Evolutionary conservation across 129 eudicot species (phyloP).

Genomic region (Heracleum sosnowskyi): DNA sequence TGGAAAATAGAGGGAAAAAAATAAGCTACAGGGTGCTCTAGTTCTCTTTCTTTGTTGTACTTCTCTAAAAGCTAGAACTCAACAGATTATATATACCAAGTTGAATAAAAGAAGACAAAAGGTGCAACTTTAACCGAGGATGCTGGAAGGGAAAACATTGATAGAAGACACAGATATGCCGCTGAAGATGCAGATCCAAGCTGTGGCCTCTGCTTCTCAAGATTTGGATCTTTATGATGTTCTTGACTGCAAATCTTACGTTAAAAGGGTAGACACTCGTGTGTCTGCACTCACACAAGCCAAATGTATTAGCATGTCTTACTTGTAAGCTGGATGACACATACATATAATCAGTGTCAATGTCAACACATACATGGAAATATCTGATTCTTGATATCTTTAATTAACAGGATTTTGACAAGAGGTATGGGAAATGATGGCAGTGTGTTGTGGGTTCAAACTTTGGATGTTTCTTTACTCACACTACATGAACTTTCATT

Average conservation of each 20-base stretch:
- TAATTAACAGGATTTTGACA: conserved; percentile 63
- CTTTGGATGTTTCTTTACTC: conserved; percentile 90
- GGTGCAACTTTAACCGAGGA: conserved; percentile 7
- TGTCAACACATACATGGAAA: neutral
- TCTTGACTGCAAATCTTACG: conserved; percentile 76
- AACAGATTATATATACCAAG: neutral
- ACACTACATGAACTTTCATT: conserved; percentile 83
- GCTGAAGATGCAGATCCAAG: conserved; percentile 89
- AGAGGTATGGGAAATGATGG: conserved; percentile 86
- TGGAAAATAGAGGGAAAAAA: too few relatives aligned
- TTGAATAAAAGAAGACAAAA: conserved; percentile 3
- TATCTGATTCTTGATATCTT: conserved; percentile 1
- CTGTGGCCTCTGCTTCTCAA: conserved; percentile 92
- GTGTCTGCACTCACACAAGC: too few relatives aligned
- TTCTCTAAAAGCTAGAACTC: too few relatives aligned
- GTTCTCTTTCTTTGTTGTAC: too few relatives aligned
- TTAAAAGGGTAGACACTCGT: conserved; percentile 56
- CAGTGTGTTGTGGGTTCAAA: conserved; percentile 98
- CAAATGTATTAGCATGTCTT: too few relatives aligned
- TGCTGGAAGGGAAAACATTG: conserved; percentile 92
- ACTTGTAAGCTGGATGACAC: conserved; percentile 3
- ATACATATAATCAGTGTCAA: neutral
- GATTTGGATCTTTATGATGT: conserved; percentile 88
- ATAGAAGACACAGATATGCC: conserved; percentile 95
- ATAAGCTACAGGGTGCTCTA: too few relatives aligned